Conservation (phyloP, 148 eudicot genomes). For the Gaultheria prostrata region DNA sequence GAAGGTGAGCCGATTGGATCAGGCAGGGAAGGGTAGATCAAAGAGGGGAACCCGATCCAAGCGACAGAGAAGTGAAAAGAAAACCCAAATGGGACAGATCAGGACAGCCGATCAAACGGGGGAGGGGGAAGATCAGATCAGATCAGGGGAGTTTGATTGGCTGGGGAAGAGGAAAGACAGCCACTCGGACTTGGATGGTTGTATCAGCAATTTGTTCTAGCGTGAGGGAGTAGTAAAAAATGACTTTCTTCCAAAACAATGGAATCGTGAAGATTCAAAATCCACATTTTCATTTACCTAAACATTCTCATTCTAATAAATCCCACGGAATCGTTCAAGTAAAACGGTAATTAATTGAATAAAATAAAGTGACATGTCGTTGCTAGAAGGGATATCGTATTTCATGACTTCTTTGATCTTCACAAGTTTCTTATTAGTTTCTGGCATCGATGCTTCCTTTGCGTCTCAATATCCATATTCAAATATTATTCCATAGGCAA, state of each 20-base stretch:
- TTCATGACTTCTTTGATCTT: neutral
- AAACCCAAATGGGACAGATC: no score
- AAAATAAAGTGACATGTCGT: no score
- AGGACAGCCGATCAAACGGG: no score
- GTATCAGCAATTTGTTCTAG: neutral
- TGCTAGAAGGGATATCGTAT: neutral
- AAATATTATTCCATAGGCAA: neutral
- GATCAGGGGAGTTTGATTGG: no score
- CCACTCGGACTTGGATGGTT: no score
- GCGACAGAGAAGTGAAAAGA: no score
- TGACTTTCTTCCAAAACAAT: neutral
- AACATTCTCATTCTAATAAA: neutral
- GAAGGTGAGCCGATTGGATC: no score
- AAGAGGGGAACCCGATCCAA: no score
- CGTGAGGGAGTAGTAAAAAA: neutral
- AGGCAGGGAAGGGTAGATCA: no score
- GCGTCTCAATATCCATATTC: constrained; percentile 16
- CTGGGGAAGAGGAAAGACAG: no score
- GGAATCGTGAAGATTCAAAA: neutral
- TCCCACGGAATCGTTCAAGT: neutral
- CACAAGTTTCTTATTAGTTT: neutral
- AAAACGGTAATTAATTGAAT: no score
- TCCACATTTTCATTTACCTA: neutral
- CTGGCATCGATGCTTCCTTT: constrained; percentile 21
- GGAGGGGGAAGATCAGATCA: no score